Conservation (phyloP, 2,329 filamentous ascomycete species). For the Ophiocordyceps camponoti-floridani region DNA sequence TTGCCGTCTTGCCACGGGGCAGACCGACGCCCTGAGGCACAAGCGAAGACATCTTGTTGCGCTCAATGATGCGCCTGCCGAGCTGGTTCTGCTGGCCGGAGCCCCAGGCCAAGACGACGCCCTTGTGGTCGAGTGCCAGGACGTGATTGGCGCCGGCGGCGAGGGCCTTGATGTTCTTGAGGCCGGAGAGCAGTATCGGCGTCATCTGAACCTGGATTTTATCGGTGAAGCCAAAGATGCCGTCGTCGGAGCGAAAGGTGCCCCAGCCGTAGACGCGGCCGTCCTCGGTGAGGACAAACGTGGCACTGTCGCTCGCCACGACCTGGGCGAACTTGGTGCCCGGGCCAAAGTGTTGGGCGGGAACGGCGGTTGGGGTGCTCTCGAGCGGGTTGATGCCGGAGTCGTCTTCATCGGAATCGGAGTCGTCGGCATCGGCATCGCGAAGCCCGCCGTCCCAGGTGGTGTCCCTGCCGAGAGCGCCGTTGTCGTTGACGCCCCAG, state of each 20-base stretch:
- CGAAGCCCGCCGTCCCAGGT: conserved; percentile 45
- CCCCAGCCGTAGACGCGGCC: conserved; percentile 72
- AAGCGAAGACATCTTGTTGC: conserved; percentile 45
- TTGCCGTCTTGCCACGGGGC: conserved; percentile 38
- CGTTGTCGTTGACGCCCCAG: conserved; percentile 79
- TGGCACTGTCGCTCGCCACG: conserved; percentile 55
- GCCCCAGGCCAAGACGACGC: conserved; percentile 53
- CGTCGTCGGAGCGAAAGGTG: conserved; percentile 52
- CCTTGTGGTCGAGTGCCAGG: conserved; percentile 46
- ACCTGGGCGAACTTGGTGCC: conserved; percentile 46
- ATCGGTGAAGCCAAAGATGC: conserved; percentile 45
- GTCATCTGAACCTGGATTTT: conserved; percentile 29
- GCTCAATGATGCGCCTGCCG: conserved; percentile 38
- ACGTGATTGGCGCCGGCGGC: conserved; percentile 54
- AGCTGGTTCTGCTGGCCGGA: conserved; percentile 50
- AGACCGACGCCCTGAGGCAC: conserved; percentile 38
- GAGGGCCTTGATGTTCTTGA: conserved; percentile 48
- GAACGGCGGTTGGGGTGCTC: conserved; percentile 45
- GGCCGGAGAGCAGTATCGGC: conserved; percentile 37
- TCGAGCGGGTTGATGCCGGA: conserved; percentile 55
- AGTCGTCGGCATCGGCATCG: conserved; percentile 35
- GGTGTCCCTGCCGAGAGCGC: conserved; percentile 61
- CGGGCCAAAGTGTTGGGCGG: conserved; percentile 38
- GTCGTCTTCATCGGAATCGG: conserved; percentile 40
- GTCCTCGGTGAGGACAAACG: conserved; percentile 57